Percentiles rank a stretch among this genome's conserved stretches.
These are phyloP conservation scores for Pseudotsuga menziesii DNA, from an alignment of 75 land plant species.

Conservation along the genomic window DNA sequence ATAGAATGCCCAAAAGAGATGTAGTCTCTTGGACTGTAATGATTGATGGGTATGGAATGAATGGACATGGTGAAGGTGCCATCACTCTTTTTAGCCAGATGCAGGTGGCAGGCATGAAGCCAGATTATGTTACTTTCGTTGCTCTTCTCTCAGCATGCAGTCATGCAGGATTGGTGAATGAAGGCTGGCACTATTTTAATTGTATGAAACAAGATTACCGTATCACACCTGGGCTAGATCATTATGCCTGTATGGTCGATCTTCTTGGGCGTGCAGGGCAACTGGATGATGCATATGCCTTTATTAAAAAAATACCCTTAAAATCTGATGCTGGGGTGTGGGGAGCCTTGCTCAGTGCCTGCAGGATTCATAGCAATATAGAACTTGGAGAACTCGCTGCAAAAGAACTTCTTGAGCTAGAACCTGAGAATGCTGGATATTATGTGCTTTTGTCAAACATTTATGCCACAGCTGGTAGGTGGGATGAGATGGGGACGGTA, in stretches of 20 bases:
- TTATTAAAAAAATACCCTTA: slow-evolving; percentile 35
- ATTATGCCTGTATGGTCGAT: slow-evolving; percentile 62
- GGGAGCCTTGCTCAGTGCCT: slow-evolving; percentile 63
- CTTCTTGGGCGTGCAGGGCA: slow-evolving; percentile 56
- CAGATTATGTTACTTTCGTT: slow-evolving; percentile 46
- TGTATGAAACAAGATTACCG: slow-evolving; percentile 28
- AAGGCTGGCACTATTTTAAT: slow-evolving; percentile 38
- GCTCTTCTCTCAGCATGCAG: slow-evolving; percentile 69
- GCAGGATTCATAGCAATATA: slow-evolving; percentile 50
- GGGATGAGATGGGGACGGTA: slow-evolving; percentile 35
- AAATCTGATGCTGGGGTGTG: slow-evolving; percentile 58
- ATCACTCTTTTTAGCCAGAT: slow-evolving; percentile 13
- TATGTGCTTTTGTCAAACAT: slow-evolving; percentile 62
- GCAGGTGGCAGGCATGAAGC: slow-evolving; percentile 23
- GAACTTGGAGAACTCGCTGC: slow-evolving; percentile 53
- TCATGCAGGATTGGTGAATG: slow-evolving; percentile 49
- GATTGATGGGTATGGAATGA: slow-evolving; percentile 9
- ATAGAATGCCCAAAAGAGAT: slow-evolving; percentile 16
- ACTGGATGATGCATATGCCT: slow-evolving; percentile 37
- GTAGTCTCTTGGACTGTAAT: too few relatives aligned
- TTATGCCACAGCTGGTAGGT: slow-evolving; percentile 41
- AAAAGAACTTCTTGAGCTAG: slow-evolving; percentile 33
- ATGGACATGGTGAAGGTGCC: slow-evolving; percentile 12
- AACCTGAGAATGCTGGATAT: slow-evolving; percentile 56
- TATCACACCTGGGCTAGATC: slow-evolving; percentile 37